These are phyloP conservation scores for Acer saccharum DNA, from an alignment of 345 rosid genomes.

Conservation along the genomic window DNA sequence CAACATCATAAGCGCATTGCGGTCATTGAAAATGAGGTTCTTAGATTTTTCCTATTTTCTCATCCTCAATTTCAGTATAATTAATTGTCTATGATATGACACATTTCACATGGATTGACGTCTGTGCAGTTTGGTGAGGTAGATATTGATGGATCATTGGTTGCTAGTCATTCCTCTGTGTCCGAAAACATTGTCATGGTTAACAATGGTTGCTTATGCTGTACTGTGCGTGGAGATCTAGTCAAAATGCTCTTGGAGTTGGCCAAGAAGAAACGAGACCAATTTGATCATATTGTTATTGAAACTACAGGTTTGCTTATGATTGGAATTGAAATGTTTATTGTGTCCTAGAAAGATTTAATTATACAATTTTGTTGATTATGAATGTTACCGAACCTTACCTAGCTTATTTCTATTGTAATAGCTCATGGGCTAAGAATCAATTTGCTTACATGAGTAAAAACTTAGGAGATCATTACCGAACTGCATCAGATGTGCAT, in stretches of 20 bases:
- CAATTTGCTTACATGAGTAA: too few relatives aligned
- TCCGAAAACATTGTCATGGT: conserved; percentile 71
- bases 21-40: conserved; percentile 81
- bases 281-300: conserved; percentile 73
- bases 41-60: neutral
- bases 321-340: neutral
- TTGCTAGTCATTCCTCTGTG: conserved; percentile 70
- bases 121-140: conserved; percentile 63
- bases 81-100: neutral
- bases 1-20: conserved; percentile 80
- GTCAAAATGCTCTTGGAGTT: conserved; percentile 78
- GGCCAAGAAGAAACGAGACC: conserved; percentile 57
- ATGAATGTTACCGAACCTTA: neutral
- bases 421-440: neutral
- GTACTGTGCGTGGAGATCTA: conserved; percentile 75
- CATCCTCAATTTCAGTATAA: too few relatives aligned
- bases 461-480: neutral
- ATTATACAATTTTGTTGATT: neutral
- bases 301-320: conserved; percentile 68
- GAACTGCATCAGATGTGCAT: conserved; percentile 3
- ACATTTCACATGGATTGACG: neutral
- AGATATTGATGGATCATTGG: conserved; percentile 73
- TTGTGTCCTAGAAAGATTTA: neutral
- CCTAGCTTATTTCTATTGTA: neutral
- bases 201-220: conserved; percentile 72